These are phyloP conservation scores for Rutidosis leptorrhynchoides DNA, from an alignment of 129 eudicot species.

Conservation along the genomic window DNA sequence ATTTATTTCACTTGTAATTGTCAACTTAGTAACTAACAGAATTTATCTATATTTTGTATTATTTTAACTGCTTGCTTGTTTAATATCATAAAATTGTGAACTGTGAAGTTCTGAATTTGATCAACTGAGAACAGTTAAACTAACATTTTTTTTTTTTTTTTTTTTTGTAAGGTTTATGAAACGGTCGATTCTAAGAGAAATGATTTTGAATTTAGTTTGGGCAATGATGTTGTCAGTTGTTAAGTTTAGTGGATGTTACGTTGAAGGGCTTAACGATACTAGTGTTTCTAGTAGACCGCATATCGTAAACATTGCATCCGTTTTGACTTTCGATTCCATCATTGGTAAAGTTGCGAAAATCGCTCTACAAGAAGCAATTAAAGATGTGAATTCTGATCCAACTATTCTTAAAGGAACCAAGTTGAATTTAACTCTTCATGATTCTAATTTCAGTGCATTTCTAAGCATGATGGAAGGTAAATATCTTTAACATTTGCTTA, in stretches of 20 bases:
- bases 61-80: too few relatives aligned
- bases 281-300: slow-evolving; percentile 46
- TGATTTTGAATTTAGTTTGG: slow-evolving; percentile 35
- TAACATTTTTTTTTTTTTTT: background rate
- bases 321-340: slow-evolving; percentile 47
- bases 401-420: slow-evolving; percentile 51
- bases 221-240: slow-evolving; percentile 30
- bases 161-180: slow-evolving; percentile 29
- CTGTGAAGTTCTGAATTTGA: too few relatives aligned
- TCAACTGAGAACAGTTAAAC: slow-evolving; percentile 10
- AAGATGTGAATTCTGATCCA: slow-evolving; percentile 59
- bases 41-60: background rate
- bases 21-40: slow-evolving; percentile 3
- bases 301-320: slow-evolving; percentile 48
- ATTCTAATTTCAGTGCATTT: slow-evolving; percentile 54
- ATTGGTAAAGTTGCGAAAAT: slow-evolving; percentile 60
- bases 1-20: background rate
- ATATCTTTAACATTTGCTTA: background rate
- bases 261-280: slow-evolving; percentile 29
- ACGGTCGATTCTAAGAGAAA: slow-evolving; percentile 17
- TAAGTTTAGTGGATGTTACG: slow-evolving; percentile 19
- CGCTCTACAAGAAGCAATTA: slow-evolving; percentile 55
- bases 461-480: slow-evolving; percentile 58
- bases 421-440: slow-evolving; percentile 40
- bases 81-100: too few relatives aligned